Conservation (phyloP, 331 rosid genomes). For the Pyrus hybrid region DNA sequence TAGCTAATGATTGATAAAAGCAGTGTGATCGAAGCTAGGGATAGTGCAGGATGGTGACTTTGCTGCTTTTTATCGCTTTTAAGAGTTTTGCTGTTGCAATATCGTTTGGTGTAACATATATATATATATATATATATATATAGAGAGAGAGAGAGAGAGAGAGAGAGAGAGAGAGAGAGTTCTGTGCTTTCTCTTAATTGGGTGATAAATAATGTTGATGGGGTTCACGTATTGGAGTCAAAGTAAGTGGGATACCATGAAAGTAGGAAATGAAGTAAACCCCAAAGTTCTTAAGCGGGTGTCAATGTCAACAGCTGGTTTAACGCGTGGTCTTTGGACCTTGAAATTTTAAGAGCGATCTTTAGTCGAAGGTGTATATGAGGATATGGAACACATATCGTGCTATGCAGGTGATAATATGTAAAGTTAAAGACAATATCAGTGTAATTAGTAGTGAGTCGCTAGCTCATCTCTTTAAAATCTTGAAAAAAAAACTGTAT, state of each 20-base stretch:
- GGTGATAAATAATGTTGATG: neutral
- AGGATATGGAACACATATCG: too few species aligned
- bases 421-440: too few species aligned
- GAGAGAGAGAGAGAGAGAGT: neutral
- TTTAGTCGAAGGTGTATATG: too few species aligned
- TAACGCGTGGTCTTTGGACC: neutral
- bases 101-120: constrained; percentile 21
- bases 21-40: constrained; percentile 30
- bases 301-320: neutral
- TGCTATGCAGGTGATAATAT: too few species aligned
- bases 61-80: constrained; percentile 14
- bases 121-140: neutral
- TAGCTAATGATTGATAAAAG: constrained; percentile 20
- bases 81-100: neutral
- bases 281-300: neutral
- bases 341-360: neutral
- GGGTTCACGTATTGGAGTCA: constrained; percentile 21
- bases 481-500: too few species aligned
- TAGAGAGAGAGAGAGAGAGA: neutral
- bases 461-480: too few species aligned
- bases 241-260: constrained; percentile 4
- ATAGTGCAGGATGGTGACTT: constrained; percentile 5
- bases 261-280: neutral
- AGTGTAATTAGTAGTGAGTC: too few species aligned
- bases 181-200: neutral